Evolutionary conservation across 345 rosid species (phyloP), one percentile per base, ranked within the genome.

Genomic region (Salix koriyanagi): DNA sequence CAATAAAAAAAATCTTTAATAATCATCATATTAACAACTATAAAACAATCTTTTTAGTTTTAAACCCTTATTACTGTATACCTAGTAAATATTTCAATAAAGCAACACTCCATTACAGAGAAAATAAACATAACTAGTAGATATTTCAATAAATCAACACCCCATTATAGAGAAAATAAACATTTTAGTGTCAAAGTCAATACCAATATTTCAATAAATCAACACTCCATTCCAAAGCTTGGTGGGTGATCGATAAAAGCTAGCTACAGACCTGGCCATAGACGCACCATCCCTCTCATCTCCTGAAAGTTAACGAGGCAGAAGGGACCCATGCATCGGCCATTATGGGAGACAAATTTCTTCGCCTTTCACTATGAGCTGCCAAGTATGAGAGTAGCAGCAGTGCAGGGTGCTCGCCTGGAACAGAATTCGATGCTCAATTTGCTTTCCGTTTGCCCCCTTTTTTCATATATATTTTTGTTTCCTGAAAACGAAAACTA

Each of bases 251-350:
- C 16, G 18, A 4, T 15, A 7, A 30, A 68, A 79, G 84, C 72
- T 69, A 14, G 5, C 4, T 76, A 71, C 86, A 71, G 81, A 70
- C 54, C 36, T 46, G 81, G 46, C 84, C 81, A 69, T 71, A 44
- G 11, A 77, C 79, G 83, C 75, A 75, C 58, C 4, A 44, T 52
- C 75, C 85, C 62, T 81, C 72, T 80, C 76, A 62, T 79, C 72
- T 80, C 76, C 46, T 65, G 11, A 25, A 42, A 21, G 30, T 58
- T 77, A 41, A 74, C 77, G 79, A 77, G 83, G 82, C 58, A 71
- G 74, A 46, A 60, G 85, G 91, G 91, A 65, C 88, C 92, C 92
- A 88, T 81, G 83, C 81, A 82, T 80, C 85, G 80, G 84, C 90
- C 87, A 84, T 79, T 58, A 86, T 75, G 86, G 87, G 89, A 81